Percentiles rank a stretch among this genome's conserved stretches.
These are phyloP conservation scores for Acer campestre DNA, from an alignment of 345 rosid species.

Conservation along the genomic window DNA sequence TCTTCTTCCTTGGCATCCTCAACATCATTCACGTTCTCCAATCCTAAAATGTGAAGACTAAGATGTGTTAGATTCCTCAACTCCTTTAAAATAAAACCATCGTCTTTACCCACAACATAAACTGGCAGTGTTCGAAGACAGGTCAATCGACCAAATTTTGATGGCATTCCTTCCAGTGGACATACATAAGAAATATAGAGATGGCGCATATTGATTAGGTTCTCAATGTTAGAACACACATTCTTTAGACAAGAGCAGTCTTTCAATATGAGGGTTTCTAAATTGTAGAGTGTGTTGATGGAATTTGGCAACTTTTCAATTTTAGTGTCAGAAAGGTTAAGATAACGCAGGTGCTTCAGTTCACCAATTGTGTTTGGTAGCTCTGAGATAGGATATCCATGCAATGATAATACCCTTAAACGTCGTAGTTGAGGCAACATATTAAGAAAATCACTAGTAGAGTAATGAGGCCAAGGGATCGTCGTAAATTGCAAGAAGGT, in stretches of 20 bases:
- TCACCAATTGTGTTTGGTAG: background rate
- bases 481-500: background rate
- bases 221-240: slow-evolving; percentile 7
- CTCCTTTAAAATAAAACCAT: background rate
- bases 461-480: background rate
- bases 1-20: slow-evolving; percentile 29
- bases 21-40: slow-evolving; percentile 9
- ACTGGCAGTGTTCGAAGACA: background rate
- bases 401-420: slow-evolving; percentile 16
- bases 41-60: background rate
- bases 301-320: slow-evolving; percentile 8
- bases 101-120: slow-evolving; percentile 6
- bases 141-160: background rate
- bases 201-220: slow-evolving; percentile 7
- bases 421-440: background rate
- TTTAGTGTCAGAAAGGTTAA: background rate
- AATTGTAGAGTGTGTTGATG: slow-evolving; percentile 2
- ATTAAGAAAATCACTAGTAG: background rate
- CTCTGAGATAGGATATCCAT: background rate
- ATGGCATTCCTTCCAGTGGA: slow-evolving; percentile 7
- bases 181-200: background rate
- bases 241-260: background rate
- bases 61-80: background rate
- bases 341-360: slow-evolving; percentile 12
- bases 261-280: background rate